Base-by-base conservation (phyloP, 441 rosid genomes). In the Aleurites moluccanus region DNA sequence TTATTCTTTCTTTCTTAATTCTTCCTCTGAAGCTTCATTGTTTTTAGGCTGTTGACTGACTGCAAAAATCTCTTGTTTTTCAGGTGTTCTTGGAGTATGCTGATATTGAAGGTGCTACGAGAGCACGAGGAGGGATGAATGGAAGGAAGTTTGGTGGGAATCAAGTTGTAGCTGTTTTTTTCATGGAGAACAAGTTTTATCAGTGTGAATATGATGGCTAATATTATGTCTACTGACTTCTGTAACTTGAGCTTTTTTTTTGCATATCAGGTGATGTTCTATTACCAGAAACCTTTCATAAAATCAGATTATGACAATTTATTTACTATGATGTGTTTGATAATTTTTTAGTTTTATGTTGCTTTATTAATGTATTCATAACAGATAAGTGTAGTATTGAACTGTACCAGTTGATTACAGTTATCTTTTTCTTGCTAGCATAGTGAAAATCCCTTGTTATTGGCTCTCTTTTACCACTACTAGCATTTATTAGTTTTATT, bases 91-190 rank as follows among this genome's bases (percentile, higher is more conserved):
- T 88, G 80, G 90, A 90, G 83, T 93, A 88, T 74, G 87, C 81
- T 0, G 98, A 91, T 72, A 77, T 79, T 57, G 98, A 91, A 23
- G 87, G 97, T 42, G 67, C 92, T 2, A 45, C 86, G 21, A 85
- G 81, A 72, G 98, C 98, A 10, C 85, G 93, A 69, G 73, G 75
- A 7, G 98, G 92, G 68, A 85, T 93, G 90, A 88, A 93, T 45
- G 97, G 95, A n/a, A 86, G 98, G 77, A 93, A 87, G 78, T 93
- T 93, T 74, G 93, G 91, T 15, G 95, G 92, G 28, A 93, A 91
- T 78, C 82, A 87, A 73, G 98, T 91, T 27, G 84, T 86, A 69
- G 98, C 95, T 10, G 94, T 90, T 66, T 90, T 85, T 80, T 91
- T 82, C 73, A 86, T 88, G 0, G 95, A 93, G 74, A 85, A 85